Conservation (phyloP, 2,329 filamentous ascomycete genomes). For the Apiospora malaysiana region DNA sequence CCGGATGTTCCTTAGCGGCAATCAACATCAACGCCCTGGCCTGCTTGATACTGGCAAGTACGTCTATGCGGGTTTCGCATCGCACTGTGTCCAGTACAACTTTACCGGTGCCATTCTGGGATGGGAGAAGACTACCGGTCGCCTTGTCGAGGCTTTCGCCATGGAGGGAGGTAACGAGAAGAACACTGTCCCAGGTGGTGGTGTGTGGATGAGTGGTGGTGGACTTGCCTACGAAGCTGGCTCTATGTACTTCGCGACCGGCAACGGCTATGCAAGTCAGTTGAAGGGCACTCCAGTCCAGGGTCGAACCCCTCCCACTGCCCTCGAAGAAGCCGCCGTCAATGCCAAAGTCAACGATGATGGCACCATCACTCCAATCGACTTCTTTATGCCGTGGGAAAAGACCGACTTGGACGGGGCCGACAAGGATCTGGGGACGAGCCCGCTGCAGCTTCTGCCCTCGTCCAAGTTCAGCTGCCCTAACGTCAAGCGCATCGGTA, state of each 20-base stretch:
- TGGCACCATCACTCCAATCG: conserved; percentile 49
- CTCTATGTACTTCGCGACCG: conserved; percentile 53
- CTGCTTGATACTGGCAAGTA: conserved; percentile 52
- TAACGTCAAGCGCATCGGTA: conserved; percentile 51
- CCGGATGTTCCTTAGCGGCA: conserved; percentile 52
- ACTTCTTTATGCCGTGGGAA: conserved; percentile 59
- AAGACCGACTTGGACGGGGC: conserved; percentile 55
- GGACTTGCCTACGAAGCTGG: conserved; percentile 52
- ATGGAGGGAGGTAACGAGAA: conserved; percentile 50
- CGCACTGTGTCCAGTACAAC: conserved; percentile 58
- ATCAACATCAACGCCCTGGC: conserved; percentile 53
- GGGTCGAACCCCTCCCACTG: conserved; percentile 50
- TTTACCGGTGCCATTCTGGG: conserved; percentile 57
- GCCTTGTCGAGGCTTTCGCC: conserved; percentile 49
- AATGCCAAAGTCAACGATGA: conserved; percentile 52
- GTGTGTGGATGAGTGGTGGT: conserved; percentile 57
- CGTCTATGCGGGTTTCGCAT: conserved; percentile 55
- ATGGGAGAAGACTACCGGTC: conserved; percentile 52
- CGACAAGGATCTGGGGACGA: conserved; percentile 55
- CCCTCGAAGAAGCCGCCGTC: conserved; percentile 55
- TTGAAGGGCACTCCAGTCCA: conserved; percentile 48
- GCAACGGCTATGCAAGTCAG: conserved; percentile 56
- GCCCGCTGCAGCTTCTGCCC: conserved; percentile 50
- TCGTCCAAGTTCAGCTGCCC: conserved; percentile 49
- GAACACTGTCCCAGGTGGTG: conserved; percentile 46